phyloP scores from a whole-genome alignment of 257 asterid species.

The Solanum chaucha region DNA sequence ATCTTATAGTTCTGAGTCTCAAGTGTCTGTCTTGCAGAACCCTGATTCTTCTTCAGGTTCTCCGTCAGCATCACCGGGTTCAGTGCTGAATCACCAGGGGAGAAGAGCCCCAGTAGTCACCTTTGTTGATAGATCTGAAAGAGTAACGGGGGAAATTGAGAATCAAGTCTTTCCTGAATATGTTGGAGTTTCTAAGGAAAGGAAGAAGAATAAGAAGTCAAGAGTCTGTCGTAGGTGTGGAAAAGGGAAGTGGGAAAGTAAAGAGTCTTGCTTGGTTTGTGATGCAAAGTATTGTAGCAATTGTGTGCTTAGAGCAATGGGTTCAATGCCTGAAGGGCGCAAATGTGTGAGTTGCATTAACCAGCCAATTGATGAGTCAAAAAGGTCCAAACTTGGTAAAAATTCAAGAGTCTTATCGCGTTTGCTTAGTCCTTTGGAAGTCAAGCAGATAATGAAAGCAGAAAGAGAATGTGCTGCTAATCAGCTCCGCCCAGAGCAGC shows the following conservation, averaged over 20 bases:
- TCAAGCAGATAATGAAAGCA: slow-evolving; percentile 82
- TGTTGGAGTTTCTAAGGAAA: slow-evolving; percentile 43
- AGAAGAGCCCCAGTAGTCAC: slow-evolving; percentile 64
- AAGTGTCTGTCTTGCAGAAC: slow-evolving; percentile 61
- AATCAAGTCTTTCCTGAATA: slow-evolving; percentile 57
- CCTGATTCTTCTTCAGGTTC: slow-evolving; percentile 58
- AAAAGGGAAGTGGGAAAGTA: slow-evolving; percentile 82
- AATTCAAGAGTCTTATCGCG: slow-evolving; percentile 61
- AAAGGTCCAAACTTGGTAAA: slow-evolving; percentile 63
- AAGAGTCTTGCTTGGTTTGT: slow-evolving; percentile 82
- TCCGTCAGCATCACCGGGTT: slow-evolving; percentile 59
- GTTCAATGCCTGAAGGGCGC: slow-evolving; percentile 97
- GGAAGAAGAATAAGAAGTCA: slow-evolving; percentile 58
- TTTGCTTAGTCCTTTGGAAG: slow-evolving; percentile 81
- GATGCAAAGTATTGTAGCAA: slow-evolving; percentile 73
- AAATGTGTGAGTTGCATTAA: slow-evolving; percentile 88
- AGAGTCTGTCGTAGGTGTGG: slow-evolving; percentile 82
- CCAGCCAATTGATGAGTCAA: slow-evolving; percentile 76
- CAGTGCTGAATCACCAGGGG: slow-evolving; percentile 34
- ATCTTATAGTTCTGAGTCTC: slow-evolving; percentile 74
- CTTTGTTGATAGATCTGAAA: slow-evolving; percentile 55
- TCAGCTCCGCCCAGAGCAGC: slow-evolving; percentile 90
- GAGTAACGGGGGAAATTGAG: slow-evolving; percentile 32
- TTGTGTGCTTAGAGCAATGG: slow-evolving; percentile 97
- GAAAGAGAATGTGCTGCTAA: slow-evolving; percentile 84